A percentile compares a stretch with the other conserved stretches of the same genome.
These are phyloP conservation scores for Fragaria nilgerrensis DNA, from an alignment of 306 rosid species.

Conservation along the genomic window DNA sequence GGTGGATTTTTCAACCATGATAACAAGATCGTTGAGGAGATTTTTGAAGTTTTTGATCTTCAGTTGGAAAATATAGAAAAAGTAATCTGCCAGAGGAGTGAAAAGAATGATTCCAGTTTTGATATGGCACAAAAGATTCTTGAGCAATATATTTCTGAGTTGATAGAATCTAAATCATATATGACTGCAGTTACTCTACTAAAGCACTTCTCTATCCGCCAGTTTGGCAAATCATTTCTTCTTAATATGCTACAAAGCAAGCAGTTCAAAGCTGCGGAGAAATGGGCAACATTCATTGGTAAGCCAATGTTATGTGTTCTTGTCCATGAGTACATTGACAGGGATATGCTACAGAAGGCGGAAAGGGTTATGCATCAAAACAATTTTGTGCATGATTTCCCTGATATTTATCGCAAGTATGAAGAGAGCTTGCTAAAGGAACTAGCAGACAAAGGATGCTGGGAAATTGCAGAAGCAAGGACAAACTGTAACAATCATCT, in stretches of 20 bases:
- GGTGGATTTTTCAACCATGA: constrained; percentile 65
- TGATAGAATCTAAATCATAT: constrained; percentile 64
- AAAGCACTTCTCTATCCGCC: constrained; percentile 69
- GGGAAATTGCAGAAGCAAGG: constrained; percentile 93
- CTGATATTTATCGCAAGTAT: constrained; percentile 66
- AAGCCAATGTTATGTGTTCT: constrained; percentile 64
- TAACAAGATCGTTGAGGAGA: constrained; percentile 57
- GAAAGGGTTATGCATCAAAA: constrained; percentile 63
- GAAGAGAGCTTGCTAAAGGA: constrained; percentile 77
- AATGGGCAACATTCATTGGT: constrained; percentile 94
- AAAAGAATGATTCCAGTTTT: constrained; percentile 32
- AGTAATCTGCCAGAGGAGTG: constrained; percentile 48
- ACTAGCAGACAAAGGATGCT: constrained; percentile 86
- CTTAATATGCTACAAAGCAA: constrained; percentile 55
- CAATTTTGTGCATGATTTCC: constrained; percentile 68
- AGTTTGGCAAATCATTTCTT: constrained; percentile 64
- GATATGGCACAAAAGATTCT: constrained; percentile 52
- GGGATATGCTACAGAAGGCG: constrained; percentile 77
- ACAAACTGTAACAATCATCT: constrained; percentile 62
- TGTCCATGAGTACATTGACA: constrained; percentile 52
- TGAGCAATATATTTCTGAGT: constrained; percentile 52
- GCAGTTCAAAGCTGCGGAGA: constrained; percentile 88
- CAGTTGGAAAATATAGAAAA: constrained; percentile 58
- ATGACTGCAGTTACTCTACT: constrained; percentile 65
- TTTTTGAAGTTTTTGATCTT: constrained; percentile 65